Percentiles rank a stretch among this genome's conserved stretches.
These are phyloP conservation scores for Coemansia sp. DNA, from an alignment of 192 early-diverging fungal genomes.

Conservation along the genomic window DNA sequence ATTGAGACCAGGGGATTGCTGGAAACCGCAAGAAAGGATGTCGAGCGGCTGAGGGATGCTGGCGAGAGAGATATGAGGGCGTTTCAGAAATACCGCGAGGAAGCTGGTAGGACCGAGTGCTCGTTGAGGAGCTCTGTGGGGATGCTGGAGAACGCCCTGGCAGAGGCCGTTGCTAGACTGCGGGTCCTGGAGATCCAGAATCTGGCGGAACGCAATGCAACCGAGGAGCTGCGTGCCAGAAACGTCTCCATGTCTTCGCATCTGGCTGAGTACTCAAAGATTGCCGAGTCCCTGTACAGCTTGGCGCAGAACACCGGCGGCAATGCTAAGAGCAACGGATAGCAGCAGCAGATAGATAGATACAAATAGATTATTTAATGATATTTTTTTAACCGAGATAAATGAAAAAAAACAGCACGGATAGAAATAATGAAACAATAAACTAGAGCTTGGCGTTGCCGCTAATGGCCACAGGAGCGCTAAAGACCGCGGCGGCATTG, in stretches of 20 bases:
- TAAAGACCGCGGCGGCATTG: slow-evolving; percentile 87
- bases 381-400: too few relatives aligned
- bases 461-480: slow-evolving; percentile 21
- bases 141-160: slow-evolving; percentile 27
- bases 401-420: background rate
- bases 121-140: slow-evolving; percentile 15
- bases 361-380: too few relatives aligned
- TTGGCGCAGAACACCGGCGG: background rate
- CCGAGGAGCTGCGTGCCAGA: slow-evolving; percentile 18
- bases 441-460: slow-evolving; percentile 33
- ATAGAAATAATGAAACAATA: too few relatives aligned
- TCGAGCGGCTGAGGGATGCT: slow-evolving; percentile 3
- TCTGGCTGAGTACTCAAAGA: slow-evolving; percentile 27
- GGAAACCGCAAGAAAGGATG: slow-evolving; percentile 15
- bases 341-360: too few relatives aligned
- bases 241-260: slow-evolving; percentile 16
- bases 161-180: slow-evolving; percentile 31
- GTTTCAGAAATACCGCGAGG: slow-evolving; percentile 1
- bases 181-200: slow-evolving; percentile 27
- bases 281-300: slow-evolving; percentile 23
- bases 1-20: slow-evolving; percentile 3
- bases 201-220: slow-evolving; percentile 12
- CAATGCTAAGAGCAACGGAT: too few relatives aligned
- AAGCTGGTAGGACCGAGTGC: slow-evolving; percentile 1
- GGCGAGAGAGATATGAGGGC: slow-evolving; percentile 2